Percentiles rank a stretch among this genome's conserved stretches.
These are phyloP conservation scores for Cryphonectria nitschkei DNA, from an alignment of 2,329 filamentous ascomycete species.

Conservation along the genomic window DNA sequence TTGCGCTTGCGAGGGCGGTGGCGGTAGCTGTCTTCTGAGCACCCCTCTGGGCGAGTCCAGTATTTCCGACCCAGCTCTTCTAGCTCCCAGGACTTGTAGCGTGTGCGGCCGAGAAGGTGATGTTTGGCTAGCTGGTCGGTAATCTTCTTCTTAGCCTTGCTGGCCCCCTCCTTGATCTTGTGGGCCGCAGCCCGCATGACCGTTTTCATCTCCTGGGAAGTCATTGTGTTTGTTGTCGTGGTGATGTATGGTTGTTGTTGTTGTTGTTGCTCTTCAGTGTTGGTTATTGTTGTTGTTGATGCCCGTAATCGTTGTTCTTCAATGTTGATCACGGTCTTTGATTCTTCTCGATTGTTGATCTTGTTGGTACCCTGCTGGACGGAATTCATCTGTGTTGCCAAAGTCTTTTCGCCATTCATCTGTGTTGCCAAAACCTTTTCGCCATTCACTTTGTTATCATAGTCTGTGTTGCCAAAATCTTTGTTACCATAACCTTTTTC, in stretches of 20 bases:
- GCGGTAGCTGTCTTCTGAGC: neutral
- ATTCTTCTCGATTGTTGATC: neutral
- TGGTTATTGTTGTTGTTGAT: too few relatives aligned
- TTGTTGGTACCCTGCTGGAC: too few relatives aligned
- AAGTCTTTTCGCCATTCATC: too few relatives aligned
- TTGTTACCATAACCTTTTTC: neutral
- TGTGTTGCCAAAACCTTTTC: neutral
- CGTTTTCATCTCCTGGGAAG: neutral
- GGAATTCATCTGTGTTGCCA: too few relatives aligned
- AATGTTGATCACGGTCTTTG: neutral
- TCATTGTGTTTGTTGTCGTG: neutral
- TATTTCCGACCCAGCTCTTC: constrained; percentile 1
- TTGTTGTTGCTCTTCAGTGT: neutral
- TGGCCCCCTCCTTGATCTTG: neutral
- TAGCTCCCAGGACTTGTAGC: neutral
- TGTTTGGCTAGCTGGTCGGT: neutral
- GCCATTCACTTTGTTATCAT: neutral
- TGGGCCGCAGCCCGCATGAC: neutral
- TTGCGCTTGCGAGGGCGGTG: neutral
- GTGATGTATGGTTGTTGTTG: neutral
- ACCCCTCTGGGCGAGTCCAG: neutral
- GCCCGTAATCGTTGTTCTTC: too few relatives aligned
- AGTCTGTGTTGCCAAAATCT: neutral
- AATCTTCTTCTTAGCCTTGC: neutral
- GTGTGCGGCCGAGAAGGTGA: neutral